Evolutionary conservation across 768 basidiomycete species (phyloP), one percentile per base, ranked within the genome.

Genomic region (Chalciporus chontae): DNA sequence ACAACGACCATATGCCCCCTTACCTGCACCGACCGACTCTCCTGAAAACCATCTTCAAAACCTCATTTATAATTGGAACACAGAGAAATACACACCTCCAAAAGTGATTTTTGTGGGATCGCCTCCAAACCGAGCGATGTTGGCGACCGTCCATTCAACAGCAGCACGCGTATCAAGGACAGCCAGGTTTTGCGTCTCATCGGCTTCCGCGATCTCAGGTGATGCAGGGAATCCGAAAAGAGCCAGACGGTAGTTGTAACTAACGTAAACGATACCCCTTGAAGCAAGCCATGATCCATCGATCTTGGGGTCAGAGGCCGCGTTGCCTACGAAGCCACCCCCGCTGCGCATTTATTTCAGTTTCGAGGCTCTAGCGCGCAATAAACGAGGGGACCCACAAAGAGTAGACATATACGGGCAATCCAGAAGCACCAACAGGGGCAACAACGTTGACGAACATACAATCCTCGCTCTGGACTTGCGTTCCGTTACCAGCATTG

Each of bases 401-500:
- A 40, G 21, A 23, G 31, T 38, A 29, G 21, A 19, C 27, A 26
- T 31, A 41, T 23, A 27, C 26, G 7, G 40, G 29, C 7, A 36
- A 23, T 21, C 36, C 19, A 23, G 26, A 26, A 19, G 15, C 14
- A 29, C 23, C 9, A 13, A 48, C 24, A 17, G 26, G 21, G 31
- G 45, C 18, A 31, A 46, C 15, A 21, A 34, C 36, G 45, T 43
- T 5, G 26, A 34, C 15, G 47, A 40, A 43, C 24, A 26, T n/a
- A 24, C n/a, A 29, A 15, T 48, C 32, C 44, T 51, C 39, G 26
- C 26, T 45, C 15, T 38, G 43, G 36, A 34, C 8, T 13, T 37
- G 40, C 8, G 14, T 54, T 48, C 36, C 47, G n/a, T 47, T 34
- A 8, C 8, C 19, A 40, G 48, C 45, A 15, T 42, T 52, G 50